Conservation (phyloP, 768 basidiomycete species). For the Tulasnella sp. region DNA sequence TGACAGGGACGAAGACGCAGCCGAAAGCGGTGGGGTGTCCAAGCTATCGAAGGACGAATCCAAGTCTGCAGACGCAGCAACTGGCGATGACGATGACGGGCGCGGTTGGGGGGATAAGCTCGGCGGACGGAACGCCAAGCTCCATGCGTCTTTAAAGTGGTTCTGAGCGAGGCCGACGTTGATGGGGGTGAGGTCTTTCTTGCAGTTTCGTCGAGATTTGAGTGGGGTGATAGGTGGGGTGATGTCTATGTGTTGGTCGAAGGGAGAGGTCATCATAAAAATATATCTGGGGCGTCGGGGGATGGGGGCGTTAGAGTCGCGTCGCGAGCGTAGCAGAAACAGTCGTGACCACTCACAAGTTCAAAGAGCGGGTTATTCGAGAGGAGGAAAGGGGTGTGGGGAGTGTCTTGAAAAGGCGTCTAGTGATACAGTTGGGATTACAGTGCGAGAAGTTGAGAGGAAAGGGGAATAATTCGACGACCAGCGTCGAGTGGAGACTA, state of each 20-base stretch:
- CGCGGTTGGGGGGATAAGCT: neutral
- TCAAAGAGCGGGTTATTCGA: neutral
- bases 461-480: neutral
- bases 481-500: neutral
- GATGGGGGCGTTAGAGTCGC: too few relatives aligned
- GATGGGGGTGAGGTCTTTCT: neutral
- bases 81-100: neutral
- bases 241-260: neutral
- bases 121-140: neutral
- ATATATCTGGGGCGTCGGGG: neutral
- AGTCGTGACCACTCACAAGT: too few relatives aligned
- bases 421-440: neutral
- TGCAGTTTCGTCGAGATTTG: neutral
- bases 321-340: too few relatives aligned
- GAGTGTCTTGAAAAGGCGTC: neutral
- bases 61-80: too few relatives aligned
- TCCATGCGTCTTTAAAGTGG: conserved; percentile 1
- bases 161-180: neutral
- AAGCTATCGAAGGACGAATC: neutral
- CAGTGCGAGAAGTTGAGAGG: neutral
- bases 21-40: neutral
- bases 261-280: neutral
- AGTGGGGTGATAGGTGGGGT: neutral
- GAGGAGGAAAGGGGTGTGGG: neutral
- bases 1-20: neutral